phyloP scores from a whole-genome alignment of 768 basidiomycete species.

The Psilocybe azurescens region DNA sequence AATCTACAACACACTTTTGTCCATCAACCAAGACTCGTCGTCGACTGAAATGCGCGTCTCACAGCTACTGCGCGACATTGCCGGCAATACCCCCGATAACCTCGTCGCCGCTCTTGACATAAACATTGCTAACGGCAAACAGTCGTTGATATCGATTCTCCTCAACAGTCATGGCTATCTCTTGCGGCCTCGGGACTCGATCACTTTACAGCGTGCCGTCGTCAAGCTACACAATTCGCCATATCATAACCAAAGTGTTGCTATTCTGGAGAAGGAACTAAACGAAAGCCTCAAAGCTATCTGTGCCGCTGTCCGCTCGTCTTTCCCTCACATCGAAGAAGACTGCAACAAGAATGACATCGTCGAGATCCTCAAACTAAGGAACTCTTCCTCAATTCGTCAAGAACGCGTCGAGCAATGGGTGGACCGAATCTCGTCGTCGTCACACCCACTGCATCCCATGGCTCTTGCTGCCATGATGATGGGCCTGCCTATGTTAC shows the following conservation, averaged over 20 bases:
- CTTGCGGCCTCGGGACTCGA: constrained; percentile 63
- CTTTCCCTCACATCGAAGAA: constrained; percentile 54
- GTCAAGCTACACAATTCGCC: constrained; percentile 36
- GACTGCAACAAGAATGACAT: constrained; percentile 46
- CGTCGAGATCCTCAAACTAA: constrained; percentile 49
- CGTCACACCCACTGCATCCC: constrained; percentile 43
- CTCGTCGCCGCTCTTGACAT: constrained; percentile 62
- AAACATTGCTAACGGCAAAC: constrained; percentile 40
- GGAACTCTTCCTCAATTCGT: constrained; percentile 41
- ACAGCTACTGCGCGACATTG: constrained; percentile 41
- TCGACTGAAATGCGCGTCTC: constrained; percentile 40
- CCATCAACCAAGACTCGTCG: constrained; percentile 40
- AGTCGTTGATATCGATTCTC: constrained; percentile 41
- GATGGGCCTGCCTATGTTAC: constrained; percentile 46
- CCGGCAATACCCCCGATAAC: constrained; percentile 54
- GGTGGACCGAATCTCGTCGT: constrained; percentile 53
- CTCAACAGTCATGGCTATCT: constrained; percentile 55
- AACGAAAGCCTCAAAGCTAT: constrained; percentile 48
- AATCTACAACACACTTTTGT: constrained; percentile 49
- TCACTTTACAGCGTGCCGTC: constrained; percentile 50
- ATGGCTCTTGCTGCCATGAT: constrained; percentile 72
- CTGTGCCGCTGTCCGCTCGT: constrained; percentile 43
- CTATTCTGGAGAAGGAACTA: constrained; percentile 59
- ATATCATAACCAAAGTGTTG: constrained; percentile 38
- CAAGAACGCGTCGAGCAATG: constrained; percentile 54